A percentile compares a stretch with the other conserved stretches of the same genome.
phyloP scores from a whole-genome alignment of 345 rosid genomes.

The Anastatica hierochuntica region DNA sequence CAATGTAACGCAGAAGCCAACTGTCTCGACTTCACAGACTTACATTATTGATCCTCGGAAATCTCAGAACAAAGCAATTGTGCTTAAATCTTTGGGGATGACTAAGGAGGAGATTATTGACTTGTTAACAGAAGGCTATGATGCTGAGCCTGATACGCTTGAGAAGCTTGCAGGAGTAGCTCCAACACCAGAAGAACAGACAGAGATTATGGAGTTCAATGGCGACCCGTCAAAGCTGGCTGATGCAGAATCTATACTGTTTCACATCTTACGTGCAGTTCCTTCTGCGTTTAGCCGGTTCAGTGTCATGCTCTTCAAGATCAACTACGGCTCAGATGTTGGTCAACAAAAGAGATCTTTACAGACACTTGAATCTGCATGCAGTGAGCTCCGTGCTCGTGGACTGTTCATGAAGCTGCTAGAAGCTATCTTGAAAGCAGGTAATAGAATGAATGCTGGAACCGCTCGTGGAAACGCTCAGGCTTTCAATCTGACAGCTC shows the following conservation, averaged over 20 bases:
- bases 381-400: constrained; percentile 61
- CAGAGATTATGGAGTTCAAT: constrained; percentile 39
- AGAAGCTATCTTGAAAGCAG: constrained; percentile 90
- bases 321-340: constrained; percentile 50
- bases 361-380: constrained; percentile 45
- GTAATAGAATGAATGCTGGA: constrained; percentile 90
- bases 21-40: constrained; percentile 30
- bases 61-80: constrained; percentile 78
- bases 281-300: constrained; percentile 67
- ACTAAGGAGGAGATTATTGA: constrained; percentile 49
- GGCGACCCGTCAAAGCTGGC: constrained; percentile 56
- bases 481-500: constrained; percentile 61
- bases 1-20: constrained; percentile 7
- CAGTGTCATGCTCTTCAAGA: constrained; percentile 67
- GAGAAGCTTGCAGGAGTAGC: constrained; percentile 70
- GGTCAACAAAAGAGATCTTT: constrained; percentile 38
- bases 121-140: constrained; percentile 50
- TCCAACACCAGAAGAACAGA: constrained; percentile 62
- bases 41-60: constrained; percentile 60
- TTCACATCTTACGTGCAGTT: constrained; percentile 49
- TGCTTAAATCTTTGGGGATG: constrained; percentile 56
- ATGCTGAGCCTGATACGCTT: constrained; percentile 48
- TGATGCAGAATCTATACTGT: constrained; percentile 62
- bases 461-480: constrained; percentile 82
- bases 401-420: constrained; percentile 73